These are phyloP conservation scores for Hericium coralloides DNA, from an alignment of 768 basidiomycete species.

Conservation along the genomic window DNA sequence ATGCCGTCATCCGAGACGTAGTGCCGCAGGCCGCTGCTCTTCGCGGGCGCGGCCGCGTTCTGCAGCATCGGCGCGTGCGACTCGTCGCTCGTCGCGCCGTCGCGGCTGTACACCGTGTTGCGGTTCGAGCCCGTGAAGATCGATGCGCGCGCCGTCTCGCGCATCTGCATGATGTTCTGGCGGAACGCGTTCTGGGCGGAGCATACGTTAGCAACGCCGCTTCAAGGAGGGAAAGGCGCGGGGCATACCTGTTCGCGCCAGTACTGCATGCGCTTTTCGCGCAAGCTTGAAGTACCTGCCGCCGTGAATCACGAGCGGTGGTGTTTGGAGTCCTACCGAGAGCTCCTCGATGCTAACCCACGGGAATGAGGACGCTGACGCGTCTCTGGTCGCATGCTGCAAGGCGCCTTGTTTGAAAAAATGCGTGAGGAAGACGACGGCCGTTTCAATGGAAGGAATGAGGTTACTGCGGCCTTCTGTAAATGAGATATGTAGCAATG, in stretches of 20 bases:
- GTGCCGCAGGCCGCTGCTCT: conserved; percentile 46
- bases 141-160: conserved; percentile 61
- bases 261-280: conserved; percentile 79
- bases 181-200: conserved; percentile 59
- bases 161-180: conserved; percentile 72
- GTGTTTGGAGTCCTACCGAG: no score
- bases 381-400: no score
- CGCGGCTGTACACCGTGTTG: conserved; percentile 38
- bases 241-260: conserved; percentile 76
- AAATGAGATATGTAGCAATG: no score
- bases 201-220: not conserved
- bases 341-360: no score
- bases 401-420: no score
- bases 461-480: no score
- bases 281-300: conserved; percentile 14
- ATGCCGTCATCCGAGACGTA: conserved; percentile 33
- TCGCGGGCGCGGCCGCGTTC: conserved; percentile 3
- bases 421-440: no score
- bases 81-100: conserved; percentile 38
- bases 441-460: no score
- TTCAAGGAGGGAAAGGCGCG: no score
- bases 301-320: no score
- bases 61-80: conserved; percentile 43
- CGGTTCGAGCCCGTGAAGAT: conserved; percentile 44
- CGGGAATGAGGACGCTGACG: no score